A percentile compares a stretch with the other conserved stretches of the same genome.
Evolutionary conservation across 768 basidiomycete species (phyloP).

Genomic region (Suillus brevipes): DNA sequence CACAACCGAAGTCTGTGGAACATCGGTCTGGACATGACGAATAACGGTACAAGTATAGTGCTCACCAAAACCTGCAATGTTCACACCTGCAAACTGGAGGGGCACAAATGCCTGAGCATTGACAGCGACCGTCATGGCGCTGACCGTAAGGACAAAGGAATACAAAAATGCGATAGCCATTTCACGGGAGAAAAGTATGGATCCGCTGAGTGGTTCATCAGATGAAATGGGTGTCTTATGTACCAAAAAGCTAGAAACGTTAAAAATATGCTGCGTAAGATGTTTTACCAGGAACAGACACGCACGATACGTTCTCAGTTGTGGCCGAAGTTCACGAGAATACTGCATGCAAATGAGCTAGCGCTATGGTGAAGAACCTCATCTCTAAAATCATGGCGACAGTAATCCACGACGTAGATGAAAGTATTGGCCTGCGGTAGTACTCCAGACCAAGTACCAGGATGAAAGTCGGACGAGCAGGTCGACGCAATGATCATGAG

Average conservation of each 20-base stretch:
- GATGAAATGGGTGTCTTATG: constrained; percentile 12
- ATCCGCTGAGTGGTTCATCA: background rate
- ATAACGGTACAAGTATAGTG: background rate
- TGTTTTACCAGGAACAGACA: background rate
- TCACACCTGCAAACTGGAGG: constrained; percentile 45
- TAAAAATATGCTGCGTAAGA: constrained; percentile 17
- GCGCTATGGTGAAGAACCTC: background rate
- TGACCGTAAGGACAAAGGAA: constrained; percentile 12
- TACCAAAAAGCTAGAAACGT: background rate
- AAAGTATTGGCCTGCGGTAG: background rate
- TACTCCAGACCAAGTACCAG: background rate
- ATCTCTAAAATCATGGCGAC: background rate
- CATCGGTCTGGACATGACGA: background rate
- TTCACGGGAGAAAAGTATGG: background rate
- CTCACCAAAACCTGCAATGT: constrained; percentile 52
- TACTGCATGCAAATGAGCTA: background rate
- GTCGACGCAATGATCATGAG: background rate
- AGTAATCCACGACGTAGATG: background rate
- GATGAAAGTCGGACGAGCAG: too few species aligned
- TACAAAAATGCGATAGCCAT: constrained; percentile 23
- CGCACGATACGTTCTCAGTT: constrained; percentile 2
- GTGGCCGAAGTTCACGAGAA: background rate
- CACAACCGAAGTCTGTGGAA: constrained; percentile 46
- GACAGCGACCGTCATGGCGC: constrained; percentile 15
- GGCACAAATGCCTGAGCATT: constrained; percentile 21